Conservation (phyloP, 2,329 filamentous ascomycete species). For the Didymella exigua region DNA sequence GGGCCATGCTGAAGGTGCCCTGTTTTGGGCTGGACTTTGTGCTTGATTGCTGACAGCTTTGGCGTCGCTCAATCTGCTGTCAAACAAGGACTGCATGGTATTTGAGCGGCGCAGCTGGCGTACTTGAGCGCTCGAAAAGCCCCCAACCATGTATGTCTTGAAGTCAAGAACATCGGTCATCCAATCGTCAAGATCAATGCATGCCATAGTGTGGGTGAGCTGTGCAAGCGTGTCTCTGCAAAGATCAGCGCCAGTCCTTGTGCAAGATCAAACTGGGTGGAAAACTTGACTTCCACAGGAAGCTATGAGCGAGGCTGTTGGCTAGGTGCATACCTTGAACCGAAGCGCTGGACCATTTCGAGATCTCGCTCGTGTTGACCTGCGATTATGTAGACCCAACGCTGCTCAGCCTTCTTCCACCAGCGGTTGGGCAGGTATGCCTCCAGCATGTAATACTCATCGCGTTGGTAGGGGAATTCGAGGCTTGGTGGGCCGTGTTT, state of each 20-base stretch:
- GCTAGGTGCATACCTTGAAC: not conserved
- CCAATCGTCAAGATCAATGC: slow-evolving; percentile 25
- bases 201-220: slow-evolving; percentile 24
- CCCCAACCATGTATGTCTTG: slow-evolving; percentile 21
- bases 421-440: slow-evolving; percentile 63
- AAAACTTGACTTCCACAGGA: not conserved
- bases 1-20: not conserved
- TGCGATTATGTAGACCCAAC: slow-evolving; percentile 57
- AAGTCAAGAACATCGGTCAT: slow-evolving; percentile 27
- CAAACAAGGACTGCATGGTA: slow-evolving; percentile 16
- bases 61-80: not conserved
- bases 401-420: slow-evolving; percentile 55
- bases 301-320: not conserved
- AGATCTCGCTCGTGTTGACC: slow-evolving; percentile 51
- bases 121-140: not conserved
- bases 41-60: not conserved
- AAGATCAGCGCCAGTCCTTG: slow-evolving; percentile 11
- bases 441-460: slow-evolving; percentile 65
- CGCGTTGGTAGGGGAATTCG: slow-evolving; percentile 61
- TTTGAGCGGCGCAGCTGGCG: slow-evolving; percentile 2
- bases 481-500: slow-evolving; percentile 58
- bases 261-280: not conserved
- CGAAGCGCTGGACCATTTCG: slow-evolving; percentile 20
- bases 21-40: not conserved
- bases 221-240: slow-evolving; percentile 26